phyloP scores from a whole-genome alignment of 106 monocot genomes.

The Posidonia australis region DNA sequence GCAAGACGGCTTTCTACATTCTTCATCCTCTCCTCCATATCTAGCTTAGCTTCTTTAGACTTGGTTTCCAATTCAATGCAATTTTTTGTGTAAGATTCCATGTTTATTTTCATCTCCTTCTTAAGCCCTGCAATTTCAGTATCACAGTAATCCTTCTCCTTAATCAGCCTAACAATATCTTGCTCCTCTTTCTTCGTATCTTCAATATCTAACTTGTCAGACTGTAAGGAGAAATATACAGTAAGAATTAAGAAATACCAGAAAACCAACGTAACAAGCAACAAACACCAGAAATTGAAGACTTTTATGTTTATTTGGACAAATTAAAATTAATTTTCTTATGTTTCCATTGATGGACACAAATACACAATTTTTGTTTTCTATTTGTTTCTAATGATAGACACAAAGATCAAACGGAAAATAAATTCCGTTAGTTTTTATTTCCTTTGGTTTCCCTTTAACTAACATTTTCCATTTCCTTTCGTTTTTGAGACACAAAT shows the following conservation, averaged over 20 bases:
- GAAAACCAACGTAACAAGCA: too few species aligned
- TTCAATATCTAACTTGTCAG: conserved; percentile 50
- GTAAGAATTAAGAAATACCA: not conserved
- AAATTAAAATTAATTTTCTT: too few species aligned
- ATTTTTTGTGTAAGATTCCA: conserved; percentile 37
- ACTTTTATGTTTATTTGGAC: too few species aligned
- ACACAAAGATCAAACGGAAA: too few species aligned
- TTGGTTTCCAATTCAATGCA: conserved; percentile 35
- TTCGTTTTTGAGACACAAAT: too few species aligned
- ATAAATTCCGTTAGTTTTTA: too few species aligned
- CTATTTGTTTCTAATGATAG: too few species aligned
- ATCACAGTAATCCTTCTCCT: conserved; percentile 66
- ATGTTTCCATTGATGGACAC: too few species aligned
- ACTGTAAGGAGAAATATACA: conserved; percentile 21
- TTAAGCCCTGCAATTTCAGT: conserved; percentile 46
- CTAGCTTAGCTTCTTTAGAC: conserved; percentile 17
- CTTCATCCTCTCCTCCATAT: conserved; percentile 36
- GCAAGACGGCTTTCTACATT: conserved; percentile 41
- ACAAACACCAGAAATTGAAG: too few species aligned
- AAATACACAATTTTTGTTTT: too few species aligned
- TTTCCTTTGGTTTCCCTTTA: too few species aligned
- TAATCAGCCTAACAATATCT: conserved; percentile 41
- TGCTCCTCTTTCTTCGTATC: conserved; percentile 61
- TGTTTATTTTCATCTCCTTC: conserved; percentile 40
- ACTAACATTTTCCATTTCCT: too few species aligned